These are phyloP conservation scores for Endogone sp. DNA, from an alignment of 192 early-diverging fungal species.

Conservation along the genomic window DNA sequence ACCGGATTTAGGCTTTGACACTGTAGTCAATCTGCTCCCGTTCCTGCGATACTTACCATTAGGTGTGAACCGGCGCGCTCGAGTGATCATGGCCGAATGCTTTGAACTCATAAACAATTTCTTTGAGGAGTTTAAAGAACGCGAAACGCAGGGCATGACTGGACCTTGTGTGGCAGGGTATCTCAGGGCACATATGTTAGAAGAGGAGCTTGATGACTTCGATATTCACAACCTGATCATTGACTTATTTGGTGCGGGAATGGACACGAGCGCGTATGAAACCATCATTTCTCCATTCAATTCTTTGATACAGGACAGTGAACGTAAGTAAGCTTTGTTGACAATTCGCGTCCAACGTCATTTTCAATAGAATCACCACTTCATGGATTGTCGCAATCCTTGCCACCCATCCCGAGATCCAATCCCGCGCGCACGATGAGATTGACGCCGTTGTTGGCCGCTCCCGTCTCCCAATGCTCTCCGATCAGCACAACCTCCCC, in stretches of 20 bases:
- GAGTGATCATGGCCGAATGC: neutral
- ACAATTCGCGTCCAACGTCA: no score
- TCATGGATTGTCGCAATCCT: conserved; percentile 16
- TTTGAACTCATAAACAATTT: neutral
- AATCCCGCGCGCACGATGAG: conserved; percentile 10
- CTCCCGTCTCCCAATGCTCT: neutral
- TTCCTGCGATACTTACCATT: no score
- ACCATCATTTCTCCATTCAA: no score
- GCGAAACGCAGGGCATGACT: neutral
- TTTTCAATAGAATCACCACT: no score
- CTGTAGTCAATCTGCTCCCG: neutral
- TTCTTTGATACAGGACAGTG: no score
- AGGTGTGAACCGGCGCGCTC: no score
- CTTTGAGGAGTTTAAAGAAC: neutral
- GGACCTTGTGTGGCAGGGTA: neutral
- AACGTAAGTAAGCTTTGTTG: no score
- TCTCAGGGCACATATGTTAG: neutral
- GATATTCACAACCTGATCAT: neutral
- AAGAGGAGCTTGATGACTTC: neutral
- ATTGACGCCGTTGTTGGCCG: neutral
- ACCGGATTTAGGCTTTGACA: neutral
- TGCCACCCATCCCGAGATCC: conserved; percentile 12
- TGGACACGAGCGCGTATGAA: neutral
- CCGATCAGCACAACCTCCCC: conserved; percentile 4
- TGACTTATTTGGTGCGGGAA: neutral